Base-by-base conservation (phyloP, 768 basidiomycete genomes). In the Neoboletus magnificus region DNA sequence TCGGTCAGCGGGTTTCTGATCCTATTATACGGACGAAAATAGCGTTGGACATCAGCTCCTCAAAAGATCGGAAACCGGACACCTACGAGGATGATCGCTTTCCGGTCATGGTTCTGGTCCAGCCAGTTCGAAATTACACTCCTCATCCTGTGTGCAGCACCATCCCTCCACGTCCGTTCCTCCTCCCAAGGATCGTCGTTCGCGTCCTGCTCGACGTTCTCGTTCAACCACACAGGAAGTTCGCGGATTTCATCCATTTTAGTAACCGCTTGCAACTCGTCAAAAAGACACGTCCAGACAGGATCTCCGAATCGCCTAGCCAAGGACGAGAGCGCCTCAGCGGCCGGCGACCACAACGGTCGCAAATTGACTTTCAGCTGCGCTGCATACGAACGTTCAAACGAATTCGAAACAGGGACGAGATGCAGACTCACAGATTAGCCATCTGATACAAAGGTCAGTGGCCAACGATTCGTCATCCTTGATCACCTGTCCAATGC, bases 341-440 rank as follows among this genome's bases (percentile, higher is more conserved):
- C 80, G 5, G 93, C 84, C 18, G 94, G 88, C 4, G 84, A 81
- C 89, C 95, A 99, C 16, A 97, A 66, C 0, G 97, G 97, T 29
- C 91, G 82, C 43, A 98, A 74, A 67, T 94, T 96, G 57, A 98
- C 89, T 74, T 98, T 98, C 50, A 98, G 77, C 68, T 97, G 95
- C 7, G 89, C 91, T 88, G 63, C 25, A 52, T 20, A 13, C 25
- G 2, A 47, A 35, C 1, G n/a, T 46, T 45, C n/a, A 45, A 22
- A 33, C 46, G 20, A 25, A 36, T 36, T 36, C 42, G 13, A 35
- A 18, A 27, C 7, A n/a, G n/a, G 8, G 18, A 16, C 5, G 12
- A 50, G 20, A 55, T 10, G 33, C 5, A 48, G 5, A 73, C 79
- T 54, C 48, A 90, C 89, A 86, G 29, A 87, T 80, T 22, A 93